Percentiles rank a stretch among this genome's conserved stretches.
phyloP scores from a whole-genome alignment of 2,329 filamentous ascomycete genomes.

The Arthrobotrys megalospora region DNA sequence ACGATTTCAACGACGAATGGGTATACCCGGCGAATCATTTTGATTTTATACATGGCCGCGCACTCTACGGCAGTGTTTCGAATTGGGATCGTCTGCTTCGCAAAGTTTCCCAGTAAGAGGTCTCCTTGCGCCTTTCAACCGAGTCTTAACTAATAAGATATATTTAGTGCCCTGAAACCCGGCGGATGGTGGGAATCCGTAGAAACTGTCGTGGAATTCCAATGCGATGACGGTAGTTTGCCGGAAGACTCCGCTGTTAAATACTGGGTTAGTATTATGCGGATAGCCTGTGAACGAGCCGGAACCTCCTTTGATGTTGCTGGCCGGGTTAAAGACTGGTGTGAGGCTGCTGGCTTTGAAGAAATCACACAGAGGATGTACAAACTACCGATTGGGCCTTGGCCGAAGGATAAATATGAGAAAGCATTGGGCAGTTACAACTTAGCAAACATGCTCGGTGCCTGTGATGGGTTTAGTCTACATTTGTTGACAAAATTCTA shows the following conservation, averaged over 20 bases:
- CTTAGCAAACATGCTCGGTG: conserved; percentile 62
- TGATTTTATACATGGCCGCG: conserved; percentile 65
- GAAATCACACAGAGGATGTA: conserved; percentile 72
- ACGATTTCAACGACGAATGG: conserved; percentile 66
- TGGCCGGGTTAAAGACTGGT: conserved; percentile 60
- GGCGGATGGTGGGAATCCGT: conserved; percentile 69
- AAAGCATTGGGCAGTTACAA: conserved; percentile 64
- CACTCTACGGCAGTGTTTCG: conserved; percentile 64
- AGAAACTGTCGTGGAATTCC: conserved; percentile 61
- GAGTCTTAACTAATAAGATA: neutral
- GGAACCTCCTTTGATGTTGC: conserved; percentile 61
- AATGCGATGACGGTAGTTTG: conserved; percentile 57
- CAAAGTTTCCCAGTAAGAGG: conserved; percentile 54
- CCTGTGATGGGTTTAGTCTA: conserved; percentile 63
- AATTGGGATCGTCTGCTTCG: conserved; percentile 63
- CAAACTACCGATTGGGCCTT: conserved; percentile 73
- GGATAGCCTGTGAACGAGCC: conserved; percentile 46
- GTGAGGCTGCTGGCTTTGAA: conserved; percentile 70
- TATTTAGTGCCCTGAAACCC: conserved; percentile 68
- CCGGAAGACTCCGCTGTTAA: conserved; percentile 34
- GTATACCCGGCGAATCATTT: conserved; percentile 65
- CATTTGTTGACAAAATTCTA: conserved; percentile 63
- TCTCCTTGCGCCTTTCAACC: neutral
- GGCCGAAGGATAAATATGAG: conserved; percentile 69
- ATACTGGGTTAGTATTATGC: conserved; percentile 60